Base-by-base conservation (phyloP, 495 filamentous ascomycete genomes). In the Lentithecium fluviatile region DNA sequence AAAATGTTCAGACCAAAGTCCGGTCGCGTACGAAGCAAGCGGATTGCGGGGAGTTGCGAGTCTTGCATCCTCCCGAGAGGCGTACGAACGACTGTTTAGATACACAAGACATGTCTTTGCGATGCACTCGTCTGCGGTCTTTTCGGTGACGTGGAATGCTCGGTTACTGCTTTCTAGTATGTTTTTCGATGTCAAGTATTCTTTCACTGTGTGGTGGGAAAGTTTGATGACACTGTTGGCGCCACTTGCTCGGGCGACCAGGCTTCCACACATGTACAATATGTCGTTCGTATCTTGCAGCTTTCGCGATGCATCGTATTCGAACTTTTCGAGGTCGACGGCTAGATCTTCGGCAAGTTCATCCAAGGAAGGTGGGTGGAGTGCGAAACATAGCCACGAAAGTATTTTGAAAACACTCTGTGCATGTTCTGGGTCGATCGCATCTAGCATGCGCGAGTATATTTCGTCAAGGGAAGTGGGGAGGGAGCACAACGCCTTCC, bases 131-230 rank as follows among this genome's bases (percentile, higher is more conserved):
- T 58, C 24, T 23, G 55, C 55, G 6, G 11, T 15, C 5, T 6
- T 12, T 24, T 15, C 15, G 6, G 8, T 19, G 37, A 58, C 38
- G 26, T 37, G 24, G 32, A 26, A 58, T 6, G 20, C 8, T 2
- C 13, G 13, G 5, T 45, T 15, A 6, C 40, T 11, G n/a, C 43
- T 38, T 2, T 48, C 19, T 2, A 49, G 45, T 17, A 58, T 58
- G n/a, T 43, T 42, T 2, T 15, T 29, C 24, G 55, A 58, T 21
- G 23, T 58, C 6, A 58, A 21, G 32, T 48, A 58, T 20, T 58
- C 55, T 49, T 58, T 58, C 15, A 58, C 55, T 4, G 55, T 26
- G n/a, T 7, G 25, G 24, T 58, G 55, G 17, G 55, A 34, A 13
- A 58, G 45, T n/a, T 49, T 58, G 20, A 58, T 8, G 12, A 45